Base-by-base conservation (phyloP, 495 filamentous ascomycete genomes). In the Umbilicaria muhlenbergii region DNA sequence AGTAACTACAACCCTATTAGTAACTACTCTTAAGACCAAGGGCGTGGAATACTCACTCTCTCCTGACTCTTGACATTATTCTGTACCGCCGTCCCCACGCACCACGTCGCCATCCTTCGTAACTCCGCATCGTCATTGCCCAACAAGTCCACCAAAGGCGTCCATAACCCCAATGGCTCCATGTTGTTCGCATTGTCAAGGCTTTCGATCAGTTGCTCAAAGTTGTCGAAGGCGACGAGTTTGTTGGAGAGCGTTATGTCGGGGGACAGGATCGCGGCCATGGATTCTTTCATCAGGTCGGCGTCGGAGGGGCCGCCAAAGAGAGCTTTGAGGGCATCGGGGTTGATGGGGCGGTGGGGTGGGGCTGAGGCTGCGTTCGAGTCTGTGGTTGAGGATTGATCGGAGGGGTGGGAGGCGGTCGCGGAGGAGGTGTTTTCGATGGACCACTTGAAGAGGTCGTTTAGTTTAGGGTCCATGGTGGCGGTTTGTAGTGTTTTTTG, bases 151-250 rank as follows among this genome's bases (percentile, higher is more conserved):
- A 94, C 66, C 38, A 98, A 63, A 15, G 84, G 84, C 6, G 72
- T 68, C 91, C 91, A 98, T 38, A 95, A 64, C 6, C 71, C 72
- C 13, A 94, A 64, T 6, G 71, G 70, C 38, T 77, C 78, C 42
- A 94, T 66, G 58, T 94, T 88, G 66, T 94, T 95, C 38, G 91
- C 87, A 62, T 96, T 98, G 66, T 98, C 91, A 47, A 96, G 73
- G 34, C 68, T 71, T 66, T 94, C 91, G 51, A 96, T 78, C 34
- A 95, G 66, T 58, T 92, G 81, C 65, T 95, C 87, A 41, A 96
- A 82, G 66, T 95, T 93, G 70, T 98, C 91, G 60, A 95, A 93
- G 28, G 92, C 92, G 38, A 75, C 77, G 33, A 93, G 57, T 60
- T 83, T 84, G 58, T 89, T 75, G 35, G 88, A 78, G 44, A 92